These are phyloP conservation scores for Coffea canephora DNA, from an alignment of 257 asterid species.

Conservation along the genomic window DNA sequence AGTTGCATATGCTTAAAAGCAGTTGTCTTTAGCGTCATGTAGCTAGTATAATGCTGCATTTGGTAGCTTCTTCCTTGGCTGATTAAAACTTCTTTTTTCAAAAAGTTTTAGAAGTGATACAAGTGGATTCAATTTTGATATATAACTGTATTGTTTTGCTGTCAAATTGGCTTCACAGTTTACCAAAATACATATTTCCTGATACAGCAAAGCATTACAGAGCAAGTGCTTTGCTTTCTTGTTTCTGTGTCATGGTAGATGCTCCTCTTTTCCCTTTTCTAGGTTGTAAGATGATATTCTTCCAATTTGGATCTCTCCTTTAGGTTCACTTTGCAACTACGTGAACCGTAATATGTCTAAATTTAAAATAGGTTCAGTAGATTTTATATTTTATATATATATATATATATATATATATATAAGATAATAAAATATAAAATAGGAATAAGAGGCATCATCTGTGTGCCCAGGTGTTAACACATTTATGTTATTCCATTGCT, in stretches of 20 bases:
- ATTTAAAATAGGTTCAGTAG: neutral
- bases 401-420: no score
- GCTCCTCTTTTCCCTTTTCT: neutral
- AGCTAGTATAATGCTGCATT: conserved; percentile 1
- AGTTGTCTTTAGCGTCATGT: neutral
- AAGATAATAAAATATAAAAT: neutral
- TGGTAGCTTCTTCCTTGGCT: neutral
- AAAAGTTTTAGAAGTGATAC: neutral
- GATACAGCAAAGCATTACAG: neutral
- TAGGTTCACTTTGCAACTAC: neutral
- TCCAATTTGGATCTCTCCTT: neutral
- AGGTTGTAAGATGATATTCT: neutral
- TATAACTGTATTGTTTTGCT: no score
- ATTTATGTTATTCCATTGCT: neutral
- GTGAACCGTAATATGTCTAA: neutral
- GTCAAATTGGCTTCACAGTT: neutral
- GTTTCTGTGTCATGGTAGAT: neutral
- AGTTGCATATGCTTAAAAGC: neutral
- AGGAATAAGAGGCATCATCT: neutral
- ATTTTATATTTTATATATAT: neutral
- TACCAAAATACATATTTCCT: neutral
- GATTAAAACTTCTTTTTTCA: neutral
- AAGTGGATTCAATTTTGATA: neutral
- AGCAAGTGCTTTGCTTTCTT: neutral
- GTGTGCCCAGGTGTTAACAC: neutral